A percentile compares a stretch with the other conserved stretches of the same genome.
phyloP scores from a whole-genome alignment of 345 rosid genomes.

The Hibiscus mutabilis region DNA sequence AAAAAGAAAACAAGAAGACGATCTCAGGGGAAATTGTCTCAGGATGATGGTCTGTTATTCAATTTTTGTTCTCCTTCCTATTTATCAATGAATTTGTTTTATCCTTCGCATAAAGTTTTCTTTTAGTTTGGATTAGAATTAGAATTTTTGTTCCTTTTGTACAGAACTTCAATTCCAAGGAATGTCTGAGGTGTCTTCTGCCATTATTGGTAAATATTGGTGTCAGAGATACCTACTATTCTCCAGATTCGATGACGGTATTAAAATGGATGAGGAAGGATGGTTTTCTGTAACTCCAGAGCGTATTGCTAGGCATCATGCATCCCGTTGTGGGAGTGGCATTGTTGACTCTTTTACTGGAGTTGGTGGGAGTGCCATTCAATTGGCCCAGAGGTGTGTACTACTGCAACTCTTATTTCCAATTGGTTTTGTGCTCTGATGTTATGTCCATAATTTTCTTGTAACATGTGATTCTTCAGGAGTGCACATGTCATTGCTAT shows the following conservation, averaged over 20 bases:
- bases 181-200: slow-evolving; percentile 34
- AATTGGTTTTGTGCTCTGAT: background rate
- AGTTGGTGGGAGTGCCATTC: slow-evolving; percentile 95
- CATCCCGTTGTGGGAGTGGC: slow-evolving; percentile 53
- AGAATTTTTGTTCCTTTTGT: slow-evolving; percentile 13
- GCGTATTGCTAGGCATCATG: slow-evolving; percentile 77
- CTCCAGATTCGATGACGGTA: slow-evolving; percentile 76
- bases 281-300: slow-evolving; percentile 99
- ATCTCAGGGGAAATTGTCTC: background rate
- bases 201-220: slow-evolving; percentile 67
- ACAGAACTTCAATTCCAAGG: slow-evolving; percentile 41
- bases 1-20: slow-evolving; percentile 43
- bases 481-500: slow-evolving; percentile 63
- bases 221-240: slow-evolving; percentile 69
- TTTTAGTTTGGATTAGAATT: background rate
- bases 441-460: background rate
- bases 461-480: slow-evolving; percentile 39
- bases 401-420: background rate
- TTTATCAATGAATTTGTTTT: background rate
- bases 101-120: background rate
- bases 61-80: background rate
- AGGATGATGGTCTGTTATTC: background rate
- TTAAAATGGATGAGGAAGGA: slow-evolving; percentile 93
- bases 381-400: slow-evolving; percentile 63
- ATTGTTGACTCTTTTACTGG: slow-evolving; percentile 78